Percentiles rank a stretch among this genome's conserved stretches.
Conservation (phyloP, 192 early-diverging fungal species). For the Backusella macrospora region DNA sequence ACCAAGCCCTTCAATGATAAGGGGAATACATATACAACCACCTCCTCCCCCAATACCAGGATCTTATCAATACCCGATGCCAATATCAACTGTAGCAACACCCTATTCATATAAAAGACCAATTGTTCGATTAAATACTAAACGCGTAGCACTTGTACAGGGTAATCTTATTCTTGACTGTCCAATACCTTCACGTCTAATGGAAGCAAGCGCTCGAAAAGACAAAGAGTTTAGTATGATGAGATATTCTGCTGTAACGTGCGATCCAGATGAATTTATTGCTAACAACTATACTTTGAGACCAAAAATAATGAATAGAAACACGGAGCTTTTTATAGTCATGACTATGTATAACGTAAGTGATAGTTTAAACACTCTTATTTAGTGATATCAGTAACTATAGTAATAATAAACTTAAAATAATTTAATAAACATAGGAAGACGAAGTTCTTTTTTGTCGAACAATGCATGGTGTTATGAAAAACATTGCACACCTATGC, state of each 20-base stretch:
- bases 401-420: constrained; percentile 56
- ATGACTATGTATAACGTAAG: constrained; percentile 82
- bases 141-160: constrained; percentile 62
- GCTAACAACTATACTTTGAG: constrained; percentile 79
- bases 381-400: background rate
- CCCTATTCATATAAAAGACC: constrained; percentile 9
- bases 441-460: constrained; percentile 89
- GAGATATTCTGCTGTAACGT: constrained; percentile 92
- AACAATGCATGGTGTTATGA: constrained; percentile 86
- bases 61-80: background rate
- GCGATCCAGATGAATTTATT: constrained; percentile 85
- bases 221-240: constrained; percentile 88
- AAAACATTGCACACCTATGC: constrained; percentile 93
- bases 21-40: background rate
- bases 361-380: background rate
- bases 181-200: constrained; percentile 66
- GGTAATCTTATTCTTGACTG: constrained; percentile 79
- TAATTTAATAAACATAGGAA: constrained; percentile 68
- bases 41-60: background rate
- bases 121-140: constrained; percentile 29
- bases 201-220: constrained; percentile 54
- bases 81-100: constrained; percentile 1
- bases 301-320: constrained; percentile 52
- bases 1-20: constrained; percentile 10
- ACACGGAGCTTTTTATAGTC: constrained; percentile 81